Percentiles rank a stretch among this genome's conserved stretches.
phyloP scores from a whole-genome alignment of 2,329 filamentous ascomycete genomes.

The Biscogniauxia sp. region DNA sequence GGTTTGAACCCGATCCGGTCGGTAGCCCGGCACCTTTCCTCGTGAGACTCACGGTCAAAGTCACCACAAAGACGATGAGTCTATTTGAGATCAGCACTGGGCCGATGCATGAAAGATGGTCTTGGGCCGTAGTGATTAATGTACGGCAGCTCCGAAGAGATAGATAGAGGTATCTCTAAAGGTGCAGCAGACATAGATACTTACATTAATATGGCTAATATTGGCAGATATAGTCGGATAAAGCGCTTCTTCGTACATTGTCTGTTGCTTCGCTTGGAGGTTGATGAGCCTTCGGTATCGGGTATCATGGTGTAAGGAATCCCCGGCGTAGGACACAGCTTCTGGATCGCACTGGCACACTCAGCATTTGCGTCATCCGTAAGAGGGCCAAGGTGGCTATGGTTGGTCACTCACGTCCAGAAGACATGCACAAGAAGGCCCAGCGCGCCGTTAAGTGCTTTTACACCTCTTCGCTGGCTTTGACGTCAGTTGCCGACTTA shows the following conservation, averaged over 20 bases:
- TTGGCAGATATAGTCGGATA: conserved; percentile 2
- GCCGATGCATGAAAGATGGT: not conserved
- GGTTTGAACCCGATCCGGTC: not conserved
- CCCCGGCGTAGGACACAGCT: not conserved
- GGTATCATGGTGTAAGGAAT: conserved; percentile 1
- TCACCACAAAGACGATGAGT: conserved; percentile 1
- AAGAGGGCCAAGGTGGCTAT: not conserved
- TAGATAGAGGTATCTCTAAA: not conserved
- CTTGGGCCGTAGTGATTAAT: not conserved
- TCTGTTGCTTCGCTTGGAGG: not conserved
- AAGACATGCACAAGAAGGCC: not conserved
- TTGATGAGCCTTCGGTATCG: not conserved
- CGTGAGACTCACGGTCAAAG: conserved; percentile 8
- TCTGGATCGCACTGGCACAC: not conserved
- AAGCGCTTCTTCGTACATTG: not conserved
- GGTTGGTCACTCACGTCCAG: not conserved
- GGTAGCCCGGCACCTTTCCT: not conserved
- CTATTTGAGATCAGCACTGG: conserved; percentile 5
- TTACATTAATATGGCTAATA: conserved; percentile 1
- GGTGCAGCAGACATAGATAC: not conserved
- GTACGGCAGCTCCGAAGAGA: not conserved
- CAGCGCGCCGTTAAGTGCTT: not conserved
- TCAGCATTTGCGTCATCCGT: not conserved
- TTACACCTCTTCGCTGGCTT: not conserved
- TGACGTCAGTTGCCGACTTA: not conserved